Conservation (phyloP, 2,329 filamentous ascomycete species). For the Xylaria sp. region DNA sequence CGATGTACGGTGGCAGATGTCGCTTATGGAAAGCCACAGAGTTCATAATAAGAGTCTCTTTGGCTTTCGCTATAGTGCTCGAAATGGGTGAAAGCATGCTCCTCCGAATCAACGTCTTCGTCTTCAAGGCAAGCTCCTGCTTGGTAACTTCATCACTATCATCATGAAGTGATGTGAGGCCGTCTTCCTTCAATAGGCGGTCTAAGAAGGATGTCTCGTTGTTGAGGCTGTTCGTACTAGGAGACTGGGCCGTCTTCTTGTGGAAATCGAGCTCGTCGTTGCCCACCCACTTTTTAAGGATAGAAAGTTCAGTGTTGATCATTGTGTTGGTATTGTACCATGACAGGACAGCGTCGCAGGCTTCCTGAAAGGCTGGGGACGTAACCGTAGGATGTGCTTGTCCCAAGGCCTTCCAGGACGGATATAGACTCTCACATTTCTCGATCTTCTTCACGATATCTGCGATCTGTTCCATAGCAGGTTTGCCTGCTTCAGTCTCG, state of each 20-base stretch:
- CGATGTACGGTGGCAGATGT: slow-evolving; percentile 94
- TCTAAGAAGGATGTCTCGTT: slow-evolving; percentile 96
- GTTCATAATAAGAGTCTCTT: slow-evolving; percentile 88
- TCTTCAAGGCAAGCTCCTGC: slow-evolving; percentile 52
- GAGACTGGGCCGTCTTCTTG: slow-evolving; percentile 75
- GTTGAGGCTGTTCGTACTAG: slow-evolving; percentile 76
- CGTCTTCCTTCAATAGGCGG: slow-evolving; percentile 93
- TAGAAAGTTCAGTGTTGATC: slow-evolving; percentile 93
- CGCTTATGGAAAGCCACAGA: slow-evolving; percentile 85
- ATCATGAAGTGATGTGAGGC: slow-evolving; percentile 89
- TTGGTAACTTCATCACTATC: slow-evolving; percentile 59
- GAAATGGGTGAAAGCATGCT: slow-evolving; percentile 89
- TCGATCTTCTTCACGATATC: slow-evolving; percentile 92
- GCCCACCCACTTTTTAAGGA: slow-evolving; percentile 95
- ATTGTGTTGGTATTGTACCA: slow-evolving; percentile 98
- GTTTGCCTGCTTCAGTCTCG: slow-evolving; percentile 89
- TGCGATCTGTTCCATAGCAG: slow-evolving; percentile 86
- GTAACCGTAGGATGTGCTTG: slow-evolving; percentile 79
- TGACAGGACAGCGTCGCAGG: slow-evolving; percentile 87
- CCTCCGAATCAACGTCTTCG: slow-evolving; percentile 59
- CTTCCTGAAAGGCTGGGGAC: slow-evolving; percentile 81
- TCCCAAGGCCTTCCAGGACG: slow-evolving; percentile 80
- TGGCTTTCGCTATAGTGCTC: slow-evolving; percentile 90
- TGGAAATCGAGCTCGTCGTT: slow-evolving; percentile 95
- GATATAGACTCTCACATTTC: slow-evolving; percentile 85